Conservation (phyloP, 1,284 basidiomycete genomes). For the Puccinia hordei region DNA sequence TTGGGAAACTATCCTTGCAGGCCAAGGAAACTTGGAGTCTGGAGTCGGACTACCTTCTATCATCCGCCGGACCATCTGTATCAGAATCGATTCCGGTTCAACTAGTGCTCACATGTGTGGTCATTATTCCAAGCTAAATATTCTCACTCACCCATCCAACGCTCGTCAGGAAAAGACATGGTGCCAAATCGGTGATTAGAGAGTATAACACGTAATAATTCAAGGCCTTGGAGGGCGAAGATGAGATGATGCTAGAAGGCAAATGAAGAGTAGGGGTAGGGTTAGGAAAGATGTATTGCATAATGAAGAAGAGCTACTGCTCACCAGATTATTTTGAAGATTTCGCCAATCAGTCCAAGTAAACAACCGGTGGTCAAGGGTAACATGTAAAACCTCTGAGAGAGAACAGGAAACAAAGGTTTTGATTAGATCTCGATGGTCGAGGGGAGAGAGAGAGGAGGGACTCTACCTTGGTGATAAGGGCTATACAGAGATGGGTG, state of each 20-base stretch:
- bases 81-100: not conserved
- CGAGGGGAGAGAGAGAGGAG: not conserved
- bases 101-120: too few species aligned
- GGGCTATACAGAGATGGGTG: conserved; percentile 7
- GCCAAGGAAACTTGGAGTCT: not conserved
- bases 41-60: not conserved
- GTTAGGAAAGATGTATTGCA: not conserved
- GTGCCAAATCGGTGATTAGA: not conserved
- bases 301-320: not conserved
- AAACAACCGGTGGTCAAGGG: conserved; percentile 7
- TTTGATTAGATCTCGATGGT: not conserved
- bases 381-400: conserved; percentile 25
- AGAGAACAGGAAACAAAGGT: not conserved
- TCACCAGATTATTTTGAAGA: conserved; percentile 29
- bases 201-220: conserved; percentile 22
- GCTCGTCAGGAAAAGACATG: conserved; percentile 20
- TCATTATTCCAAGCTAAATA: not conserved
- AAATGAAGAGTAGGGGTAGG: not conserved
- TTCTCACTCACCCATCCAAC: not conserved
- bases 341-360: not conserved
- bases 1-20: not conserved
- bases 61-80: conserved; percentile 15
- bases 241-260: not conserved
- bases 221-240: not conserved
- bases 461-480: conserved; percentile 26